Conservation (phyloP, 495 filamentous ascomycete species). For the Mytilinidion resinicola region DNA sequence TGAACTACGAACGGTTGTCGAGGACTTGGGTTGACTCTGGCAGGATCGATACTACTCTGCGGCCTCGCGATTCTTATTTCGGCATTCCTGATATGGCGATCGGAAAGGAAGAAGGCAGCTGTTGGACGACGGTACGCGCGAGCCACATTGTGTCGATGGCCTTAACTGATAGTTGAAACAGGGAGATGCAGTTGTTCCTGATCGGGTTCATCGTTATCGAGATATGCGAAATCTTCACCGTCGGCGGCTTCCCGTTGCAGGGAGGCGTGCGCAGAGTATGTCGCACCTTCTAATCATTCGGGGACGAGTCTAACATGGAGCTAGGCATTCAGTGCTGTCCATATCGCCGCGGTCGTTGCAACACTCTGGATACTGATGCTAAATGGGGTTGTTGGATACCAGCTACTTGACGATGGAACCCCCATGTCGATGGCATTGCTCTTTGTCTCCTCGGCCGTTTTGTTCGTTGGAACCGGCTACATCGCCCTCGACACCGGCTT, state of each 20-base stretch:
- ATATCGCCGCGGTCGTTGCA: constrained; percentile 82
- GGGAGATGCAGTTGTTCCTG: constrained; percentile 95
- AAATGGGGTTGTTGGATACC: constrained; percentile 88
- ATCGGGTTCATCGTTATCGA: constrained; percentile 79
- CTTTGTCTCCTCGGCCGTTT: constrained; percentile 54
- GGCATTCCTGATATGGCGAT: constrained; percentile 61
- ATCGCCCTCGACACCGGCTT: constrained; percentile 93
- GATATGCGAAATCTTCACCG: constrained; percentile 93
- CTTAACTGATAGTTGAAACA: constrained; percentile 32
- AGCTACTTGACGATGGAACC: constrained; percentile 91
- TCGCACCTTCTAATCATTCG: constrained; percentile 3
- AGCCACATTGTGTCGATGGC: background rate
- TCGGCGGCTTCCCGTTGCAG: constrained; percentile 77
- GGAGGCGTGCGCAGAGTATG: constrained; percentile 60
- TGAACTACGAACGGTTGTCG: constrained; percentile 11
- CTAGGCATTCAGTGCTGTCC: constrained; percentile 86
- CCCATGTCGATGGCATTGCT: constrained; percentile 72
- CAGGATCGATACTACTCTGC: constrained; percentile 85
- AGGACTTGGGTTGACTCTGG: constrained; percentile 6
- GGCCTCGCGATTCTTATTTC: constrained; percentile 67
- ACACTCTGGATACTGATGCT: constrained; percentile 87
- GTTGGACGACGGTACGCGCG: constrained; percentile 76
- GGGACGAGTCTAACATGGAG: constrained; percentile 16
- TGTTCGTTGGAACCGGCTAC: constrained; percentile 91
- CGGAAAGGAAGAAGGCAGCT: constrained; percentile 89